Base-by-base conservation (phyloP, 2,329 filamentous ascomycete species). In the Fusarium haematococcum region DNA sequence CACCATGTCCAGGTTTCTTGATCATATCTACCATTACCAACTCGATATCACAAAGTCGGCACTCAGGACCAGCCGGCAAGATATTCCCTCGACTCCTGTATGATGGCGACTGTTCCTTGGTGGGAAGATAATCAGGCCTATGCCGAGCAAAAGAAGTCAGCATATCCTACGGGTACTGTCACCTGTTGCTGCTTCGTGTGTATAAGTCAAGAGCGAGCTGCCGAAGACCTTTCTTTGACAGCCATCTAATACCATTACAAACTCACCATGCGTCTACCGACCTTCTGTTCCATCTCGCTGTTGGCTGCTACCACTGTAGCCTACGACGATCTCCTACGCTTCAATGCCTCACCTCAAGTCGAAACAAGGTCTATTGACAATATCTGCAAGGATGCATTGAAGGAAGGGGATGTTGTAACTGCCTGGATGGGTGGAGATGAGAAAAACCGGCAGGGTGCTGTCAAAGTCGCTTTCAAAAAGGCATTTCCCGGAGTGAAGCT, bases 391-490 rank as follows among this genome's bases (percentile, higher is more conserved):
- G 86, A 86, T 18, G 87, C 87, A 0, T 74, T 87, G n/a, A 80
- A 81, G 4, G 88, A 89, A 67, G 83, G 84, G 5, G 84, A 84
- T 9, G 75, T 83, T 6, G 82, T 88, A 7, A 87, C 84, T 1
- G 70, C 85, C 5, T 86, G 84, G 84, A 84, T 85, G 52, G 86
- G 86, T 11, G 86, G 86, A 9, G 86, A 87, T 37, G 86, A 87
- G 71, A 75, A 74, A 37, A 76, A 71, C 39, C 83, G 85, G 63
- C 82, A 85, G 43, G 74, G 85, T 67, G 50, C 18, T 10, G 68
- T 87, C 32, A 86, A 85, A 74, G 54, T 78, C 5, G 81, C 81
- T 3, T 88, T 87, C 73, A 85, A 87, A 74, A 68, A 75, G 7
- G 78, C 80, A 1, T 89, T 88, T 72, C 87, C 87, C 0, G 82